Percentiles rank a stretch among this genome's conserved stretches.
These are phyloP conservation scores for Vararia minispora DNA, from an alignment of 768 basidiomycete genomes.

Conservation along the genomic window DNA sequence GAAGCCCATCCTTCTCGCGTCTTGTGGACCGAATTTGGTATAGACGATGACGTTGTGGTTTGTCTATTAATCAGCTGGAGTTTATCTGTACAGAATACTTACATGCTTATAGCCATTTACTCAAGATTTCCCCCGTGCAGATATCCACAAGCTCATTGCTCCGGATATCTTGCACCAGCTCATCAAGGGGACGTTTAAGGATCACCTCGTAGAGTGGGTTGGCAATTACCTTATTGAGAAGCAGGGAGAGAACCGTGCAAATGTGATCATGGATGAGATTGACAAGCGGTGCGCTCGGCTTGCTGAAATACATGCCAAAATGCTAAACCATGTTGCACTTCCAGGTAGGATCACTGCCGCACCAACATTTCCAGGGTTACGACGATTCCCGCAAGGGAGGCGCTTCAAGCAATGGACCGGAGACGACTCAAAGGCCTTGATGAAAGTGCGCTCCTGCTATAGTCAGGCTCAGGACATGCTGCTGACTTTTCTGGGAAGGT, in stretches of 20 bases:
- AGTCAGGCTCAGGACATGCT: background rate
- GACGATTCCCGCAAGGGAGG: conserved; percentile 9
- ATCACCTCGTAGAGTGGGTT: conserved; percentile 26
- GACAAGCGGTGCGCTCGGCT: conserved; percentile 1
- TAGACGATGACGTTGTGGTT: background rate
- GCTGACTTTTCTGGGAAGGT: conserved; percentile 6
- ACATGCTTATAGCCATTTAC: background rate
- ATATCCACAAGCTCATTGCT: conserved; percentile 29
- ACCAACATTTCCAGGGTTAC: conserved; percentile 8
- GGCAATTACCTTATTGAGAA: background rate
- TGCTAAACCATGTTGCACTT: background rate
- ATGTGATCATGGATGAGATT: conserved; percentile 5
- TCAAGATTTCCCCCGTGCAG: background rate
- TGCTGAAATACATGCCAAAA: background rate
- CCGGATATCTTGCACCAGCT: conserved; percentile 36
- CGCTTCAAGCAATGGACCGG: conserved; percentile 15
- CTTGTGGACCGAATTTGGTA: conserved; percentile 4
- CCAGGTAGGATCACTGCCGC: conserved; percentile 11
- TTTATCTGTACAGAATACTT: background rate
- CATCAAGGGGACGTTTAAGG: conserved; percentile 36
- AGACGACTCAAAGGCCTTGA: conserved; percentile 14
- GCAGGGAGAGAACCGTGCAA: background rate
- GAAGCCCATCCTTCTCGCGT: no score
- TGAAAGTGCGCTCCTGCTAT: conserved; percentile 8
- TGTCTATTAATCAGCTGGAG: background rate